Conservation (phyloP, 2,329 filamentous ascomycete species). For the Chrysosporium keratinophilum region DNA sequence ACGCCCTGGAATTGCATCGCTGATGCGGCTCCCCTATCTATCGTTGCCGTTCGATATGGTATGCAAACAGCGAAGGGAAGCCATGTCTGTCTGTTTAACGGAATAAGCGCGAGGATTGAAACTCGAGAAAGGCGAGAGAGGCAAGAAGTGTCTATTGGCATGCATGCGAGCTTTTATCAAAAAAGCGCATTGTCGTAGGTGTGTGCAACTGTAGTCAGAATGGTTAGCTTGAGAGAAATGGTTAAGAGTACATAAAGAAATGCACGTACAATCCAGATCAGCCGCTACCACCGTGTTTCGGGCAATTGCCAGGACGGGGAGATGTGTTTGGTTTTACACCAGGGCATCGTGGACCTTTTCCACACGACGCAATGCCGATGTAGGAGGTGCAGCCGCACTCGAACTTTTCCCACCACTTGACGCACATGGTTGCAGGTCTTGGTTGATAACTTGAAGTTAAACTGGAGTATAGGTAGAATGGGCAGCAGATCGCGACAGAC, state of each 20-base stretch:
- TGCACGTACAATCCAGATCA: neutral
- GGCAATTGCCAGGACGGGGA: constrained; percentile 5
- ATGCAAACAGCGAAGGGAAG: neutral
- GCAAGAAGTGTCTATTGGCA: neutral
- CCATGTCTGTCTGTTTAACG: neutral
- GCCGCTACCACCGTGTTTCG: constrained; percentile 3
- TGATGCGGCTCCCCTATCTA: neutral
- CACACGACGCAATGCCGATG: constrained; percentile 1
- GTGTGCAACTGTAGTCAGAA: neutral
- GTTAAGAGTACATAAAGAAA: neutral
- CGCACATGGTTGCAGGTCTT: constrained; percentile 10
- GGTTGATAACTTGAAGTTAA: neutral
- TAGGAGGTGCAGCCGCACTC: constrained; percentile 14
- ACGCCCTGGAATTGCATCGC: neutral
- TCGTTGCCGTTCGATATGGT: constrained; percentile 3
- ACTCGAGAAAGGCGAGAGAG: neutral
- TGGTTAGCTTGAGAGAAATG: neutral
- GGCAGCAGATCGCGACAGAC: neutral
- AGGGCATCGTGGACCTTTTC: neutral
- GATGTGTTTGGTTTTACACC: neutral
- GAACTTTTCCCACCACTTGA: constrained; percentile 16
- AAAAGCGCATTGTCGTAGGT: neutral
- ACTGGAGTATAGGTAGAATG: neutral
- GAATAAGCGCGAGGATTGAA: constrained; percentile 3
- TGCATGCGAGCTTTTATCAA: neutral